phyloP scores from a whole-genome alignment of 306 rosid species.

The Rosa rugosa region DNA sequence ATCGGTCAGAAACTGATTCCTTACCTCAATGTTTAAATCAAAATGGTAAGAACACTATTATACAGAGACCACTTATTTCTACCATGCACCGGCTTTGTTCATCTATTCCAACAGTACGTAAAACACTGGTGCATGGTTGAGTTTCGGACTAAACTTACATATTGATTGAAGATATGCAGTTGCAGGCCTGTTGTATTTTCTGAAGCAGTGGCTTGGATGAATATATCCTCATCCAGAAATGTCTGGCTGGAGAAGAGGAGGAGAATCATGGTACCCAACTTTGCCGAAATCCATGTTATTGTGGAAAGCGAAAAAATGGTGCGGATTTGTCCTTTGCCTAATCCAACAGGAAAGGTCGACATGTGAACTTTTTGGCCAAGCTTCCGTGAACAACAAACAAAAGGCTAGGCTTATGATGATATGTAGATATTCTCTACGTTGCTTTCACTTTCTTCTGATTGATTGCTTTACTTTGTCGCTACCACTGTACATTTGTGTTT shows the following conservation, averaged over 20 bases:
- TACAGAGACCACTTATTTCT: not conserved
- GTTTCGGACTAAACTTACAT: slow-evolving; percentile 28
- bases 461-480: slow-evolving; percentile 28
- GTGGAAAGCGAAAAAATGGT: not conserved
- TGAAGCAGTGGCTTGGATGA: not conserved
- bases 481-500: slow-evolving; percentile 3
- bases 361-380: slow-evolving; percentile 28
- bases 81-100: not conserved
- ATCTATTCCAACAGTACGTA: not conserved
- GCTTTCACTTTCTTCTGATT: not conserved
- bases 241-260: not conserved
- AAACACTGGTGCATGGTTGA: not conserved
- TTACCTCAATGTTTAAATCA: not conserved
- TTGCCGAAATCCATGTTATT: not conserved
- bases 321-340: not conserved
- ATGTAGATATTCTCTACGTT: not conserved
- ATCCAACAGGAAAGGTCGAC: slow-evolving; percentile 7
- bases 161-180: slow-evolving; percentile 43
- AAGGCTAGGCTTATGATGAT: not conserved
- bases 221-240: not conserved
- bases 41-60: not conserved
- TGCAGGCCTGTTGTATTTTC: slow-evolving; percentile 35
- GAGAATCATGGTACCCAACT: not conserved
- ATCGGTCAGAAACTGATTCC: not conserved
- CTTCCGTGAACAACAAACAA: slow-evolving; percentile 6